phyloP scores from a whole-genome alignment of 2,329 filamentous ascomycete genomes.

The Xylariales sp. region DNA sequence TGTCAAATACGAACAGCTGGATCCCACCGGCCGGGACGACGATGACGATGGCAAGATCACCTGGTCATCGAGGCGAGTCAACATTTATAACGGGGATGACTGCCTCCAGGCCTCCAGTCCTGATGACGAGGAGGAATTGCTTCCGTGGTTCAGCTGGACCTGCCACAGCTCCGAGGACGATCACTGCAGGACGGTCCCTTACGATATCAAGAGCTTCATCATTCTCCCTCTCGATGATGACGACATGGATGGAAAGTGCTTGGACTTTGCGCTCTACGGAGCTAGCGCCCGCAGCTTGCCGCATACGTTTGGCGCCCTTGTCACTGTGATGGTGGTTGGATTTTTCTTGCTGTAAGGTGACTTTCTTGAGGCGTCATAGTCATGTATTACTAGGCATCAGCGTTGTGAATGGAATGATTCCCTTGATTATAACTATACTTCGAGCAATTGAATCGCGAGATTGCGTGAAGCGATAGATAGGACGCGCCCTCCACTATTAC shows the following conservation, averaged over 20 bases:
- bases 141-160: constrained; percentile 23
- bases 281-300: constrained; percentile 10
- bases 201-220: constrained; percentile 21
- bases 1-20: constrained; percentile 19
- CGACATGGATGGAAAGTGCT: constrained; percentile 14
- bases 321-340: constrained; percentile 17
- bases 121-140: constrained; percentile 4
- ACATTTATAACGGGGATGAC: constrained; percentile 20
- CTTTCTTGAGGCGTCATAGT: background rate
- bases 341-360: constrained; percentile 10
- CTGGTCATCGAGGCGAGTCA: constrained; percentile 17
- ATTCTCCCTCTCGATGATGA: constrained; percentile 11
- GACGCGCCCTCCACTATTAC: too few relatives aligned
- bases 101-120: constrained; percentile 9
- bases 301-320: constrained; percentile 14
- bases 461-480: too few relatives aligned
- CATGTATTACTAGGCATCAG: constrained; percentile 5
- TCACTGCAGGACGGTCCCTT: constrained; percentile 19
- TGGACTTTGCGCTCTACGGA: constrained; percentile 17
- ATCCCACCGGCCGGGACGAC: background rate
- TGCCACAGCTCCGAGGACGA: constrained; percentile 22
- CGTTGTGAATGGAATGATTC: background rate
- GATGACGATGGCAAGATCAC: constrained; percentile 12
- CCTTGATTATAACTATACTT: constrained; percentile 9
- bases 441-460: constrained; percentile 1